These are phyloP conservation scores for Skeletonema potamos DNA, from an alignment of 108 stramenopile species.

Conservation along the genomic window DNA sequence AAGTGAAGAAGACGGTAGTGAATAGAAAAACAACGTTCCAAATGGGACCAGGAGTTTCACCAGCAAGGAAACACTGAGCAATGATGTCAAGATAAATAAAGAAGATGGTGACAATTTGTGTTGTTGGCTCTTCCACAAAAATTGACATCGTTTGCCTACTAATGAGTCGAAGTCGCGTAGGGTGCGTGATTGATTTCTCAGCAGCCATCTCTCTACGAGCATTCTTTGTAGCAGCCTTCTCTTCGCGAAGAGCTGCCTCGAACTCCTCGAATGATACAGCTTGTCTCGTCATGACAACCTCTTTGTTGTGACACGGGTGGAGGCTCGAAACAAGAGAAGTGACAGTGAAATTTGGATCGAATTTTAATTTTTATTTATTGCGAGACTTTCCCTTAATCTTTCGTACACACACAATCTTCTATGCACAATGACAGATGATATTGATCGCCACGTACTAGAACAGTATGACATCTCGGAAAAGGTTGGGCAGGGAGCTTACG, in stretches of 20 bases:
- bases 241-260: background rate
- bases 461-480: conserved; percentile 43
- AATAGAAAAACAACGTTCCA: background rate
- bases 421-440: conserved; percentile 51
- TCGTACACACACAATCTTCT: no score
- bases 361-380: no score
- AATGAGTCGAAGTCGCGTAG: background rate
- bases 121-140: background rate
- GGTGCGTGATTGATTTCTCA: no score
- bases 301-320: no score
- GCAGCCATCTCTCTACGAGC: background rate
- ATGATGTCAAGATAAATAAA: background rate
- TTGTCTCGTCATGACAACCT: background rate
- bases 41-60: background rate
- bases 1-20: background rate
- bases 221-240: background rate
- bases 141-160: background rate
- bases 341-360: no score
- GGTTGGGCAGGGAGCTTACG: conserved; percentile 61
- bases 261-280: background rate
- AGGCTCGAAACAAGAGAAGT: no score
- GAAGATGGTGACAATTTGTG: background rate
- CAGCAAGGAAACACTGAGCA: background rate
- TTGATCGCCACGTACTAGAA: conserved; percentile 39
- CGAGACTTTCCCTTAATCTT: no score